Percentiles rank a stretch among this genome's conserved stretches.
These are phyloP conservation scores for Mycena metata DNA, from an alignment of 768 basidiomycete genomes.

Conservation along the genomic window DNA sequence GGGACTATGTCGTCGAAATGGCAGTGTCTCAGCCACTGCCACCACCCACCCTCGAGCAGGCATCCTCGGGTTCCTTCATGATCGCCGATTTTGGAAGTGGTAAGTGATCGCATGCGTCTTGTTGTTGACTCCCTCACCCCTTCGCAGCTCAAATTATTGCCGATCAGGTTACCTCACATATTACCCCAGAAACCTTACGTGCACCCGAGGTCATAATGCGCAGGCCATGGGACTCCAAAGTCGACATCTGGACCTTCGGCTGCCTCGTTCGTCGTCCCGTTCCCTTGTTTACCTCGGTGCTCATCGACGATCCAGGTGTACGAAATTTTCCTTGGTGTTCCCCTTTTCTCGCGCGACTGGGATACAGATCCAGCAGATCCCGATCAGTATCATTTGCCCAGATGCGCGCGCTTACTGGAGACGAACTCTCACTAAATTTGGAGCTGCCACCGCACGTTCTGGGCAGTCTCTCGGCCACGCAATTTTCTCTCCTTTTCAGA, in stretches of 20 bases:
- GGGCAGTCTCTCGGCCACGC: not conserved
- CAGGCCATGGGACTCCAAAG: constrained; percentile 27
- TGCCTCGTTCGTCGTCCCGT: constrained; percentile 27
- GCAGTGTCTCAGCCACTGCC: constrained; percentile 36
- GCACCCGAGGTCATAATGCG: constrained; percentile 35
- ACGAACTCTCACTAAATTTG: not conserved
- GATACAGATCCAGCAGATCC: not conserved
- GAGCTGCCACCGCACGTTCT: not conserved
- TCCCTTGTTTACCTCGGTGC: not conserved
- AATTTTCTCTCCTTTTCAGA: not conserved
- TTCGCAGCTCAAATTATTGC: constrained; percentile 22
- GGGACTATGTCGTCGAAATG: constrained; percentile 19
- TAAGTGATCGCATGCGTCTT: not conserved
- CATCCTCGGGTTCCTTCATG: constrained; percentile 7
- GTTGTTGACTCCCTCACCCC: not conserved
- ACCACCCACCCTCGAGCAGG: constrained; percentile 20
- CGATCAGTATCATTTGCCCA: not conserved
- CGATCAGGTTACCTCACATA: constrained; percentile 2
- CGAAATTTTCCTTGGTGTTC: constrained; percentile 24
- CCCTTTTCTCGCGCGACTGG: constrained; percentile 17
- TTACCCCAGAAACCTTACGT: constrained; percentile 18
- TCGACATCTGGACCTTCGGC: constrained; percentile 40
- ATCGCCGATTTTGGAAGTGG: constrained; percentile 37
- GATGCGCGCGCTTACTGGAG: constrained; percentile 14
- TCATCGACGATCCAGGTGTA: constrained; percentile 18